Evolutionary conservation across 768 basidiomycete species (phyloP).

Genomic region (Cystoderma amianthinum): DNA sequence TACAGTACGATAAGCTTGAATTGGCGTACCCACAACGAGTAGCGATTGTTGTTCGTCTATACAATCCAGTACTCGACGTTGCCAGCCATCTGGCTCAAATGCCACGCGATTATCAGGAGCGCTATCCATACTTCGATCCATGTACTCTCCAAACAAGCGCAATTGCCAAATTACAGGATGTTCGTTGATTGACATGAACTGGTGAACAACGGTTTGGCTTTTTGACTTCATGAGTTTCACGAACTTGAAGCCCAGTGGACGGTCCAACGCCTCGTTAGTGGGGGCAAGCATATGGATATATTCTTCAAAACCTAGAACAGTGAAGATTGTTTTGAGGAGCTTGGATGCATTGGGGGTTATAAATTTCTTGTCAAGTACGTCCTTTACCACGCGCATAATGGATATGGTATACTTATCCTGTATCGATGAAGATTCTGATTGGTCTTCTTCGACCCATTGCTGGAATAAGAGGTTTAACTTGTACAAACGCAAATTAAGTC

Average conservation of each 20-base stretch:
- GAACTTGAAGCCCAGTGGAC: constrained; percentile 41
- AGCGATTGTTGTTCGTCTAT: too few species aligned
- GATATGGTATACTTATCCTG: constrained; percentile 39
- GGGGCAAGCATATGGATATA: constrained; percentile 21
- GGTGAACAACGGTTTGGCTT: constrained; percentile 26
- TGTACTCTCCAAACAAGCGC: too few species aligned
- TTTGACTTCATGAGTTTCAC: constrained; percentile 46
- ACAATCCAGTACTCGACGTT: too few species aligned
- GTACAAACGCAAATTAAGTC: constrained; percentile 49
- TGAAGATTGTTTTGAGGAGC: constrained; percentile 31
- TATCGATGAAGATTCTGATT: constrained; percentile 23
- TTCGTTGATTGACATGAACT: constrained; percentile 51
- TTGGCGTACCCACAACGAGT: too few species aligned
- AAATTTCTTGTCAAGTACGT: constrained; percentile 26
- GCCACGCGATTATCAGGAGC: too few species aligned
- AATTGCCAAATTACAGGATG: too few species aligned
- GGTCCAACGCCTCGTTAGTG: constrained; percentile 11
- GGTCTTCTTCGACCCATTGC: constrained; percentile 43
- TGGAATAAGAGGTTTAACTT: constrained; percentile 42
- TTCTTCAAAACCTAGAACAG: constrained; percentile 39
- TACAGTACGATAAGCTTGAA: too few species aligned
- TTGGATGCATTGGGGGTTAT: constrained; percentile 27
- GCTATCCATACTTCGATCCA: too few species aligned
- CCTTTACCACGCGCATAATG: constrained; percentile 43
- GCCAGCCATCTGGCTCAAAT: too few species aligned